Percentiles rank a stretch among this genome's conserved stretches.
These are phyloP conservation scores for Effrenium voratum DNA, from an alignment of 73 alveolate species.

Conservation along the genomic window DNA sequence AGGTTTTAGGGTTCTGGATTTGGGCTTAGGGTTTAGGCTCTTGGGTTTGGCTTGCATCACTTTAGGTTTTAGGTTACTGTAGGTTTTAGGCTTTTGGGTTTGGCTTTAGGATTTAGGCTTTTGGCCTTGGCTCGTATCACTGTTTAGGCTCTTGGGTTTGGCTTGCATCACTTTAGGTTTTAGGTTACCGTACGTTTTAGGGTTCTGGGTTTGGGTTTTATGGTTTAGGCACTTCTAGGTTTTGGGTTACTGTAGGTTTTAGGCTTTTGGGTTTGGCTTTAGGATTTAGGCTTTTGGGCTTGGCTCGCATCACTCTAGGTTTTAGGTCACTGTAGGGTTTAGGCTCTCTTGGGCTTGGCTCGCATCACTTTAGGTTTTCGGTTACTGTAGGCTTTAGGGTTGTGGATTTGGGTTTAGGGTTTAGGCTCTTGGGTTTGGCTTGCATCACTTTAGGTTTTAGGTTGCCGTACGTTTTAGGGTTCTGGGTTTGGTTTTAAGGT, in stretches of 20 bases:
- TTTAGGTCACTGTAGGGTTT: not conserved
- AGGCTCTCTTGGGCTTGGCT: too few relatives aligned
- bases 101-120: not conserved
- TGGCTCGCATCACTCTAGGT: not conserved
- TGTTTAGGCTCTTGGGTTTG: not conserved
- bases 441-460: too few relatives aligned
- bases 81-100: not conserved
- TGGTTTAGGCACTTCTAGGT: not conserved
- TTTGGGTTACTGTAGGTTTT: not conserved
- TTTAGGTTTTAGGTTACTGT: not conserved
- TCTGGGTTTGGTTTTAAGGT: too few relatives aligned
- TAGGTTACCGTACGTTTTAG: not conserved
- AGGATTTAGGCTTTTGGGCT: not conserved
- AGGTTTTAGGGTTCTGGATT: not conserved
- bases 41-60: not conserved
- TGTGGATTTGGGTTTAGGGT: too few relatives aligned
- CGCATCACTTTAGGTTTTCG: too few relatives aligned
- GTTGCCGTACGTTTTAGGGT: too few relatives aligned
- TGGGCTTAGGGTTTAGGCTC: not conserved
- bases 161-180: not conserved
- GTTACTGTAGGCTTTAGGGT: too few relatives aligned
- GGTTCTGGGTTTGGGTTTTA: not conserved
- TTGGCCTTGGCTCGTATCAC: not conserved
- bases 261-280: not conserved
- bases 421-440: too few relatives aligned